Conservation (phyloP, 805 yeast genomes). For the Spencermartinsiella europaea region DNA sequence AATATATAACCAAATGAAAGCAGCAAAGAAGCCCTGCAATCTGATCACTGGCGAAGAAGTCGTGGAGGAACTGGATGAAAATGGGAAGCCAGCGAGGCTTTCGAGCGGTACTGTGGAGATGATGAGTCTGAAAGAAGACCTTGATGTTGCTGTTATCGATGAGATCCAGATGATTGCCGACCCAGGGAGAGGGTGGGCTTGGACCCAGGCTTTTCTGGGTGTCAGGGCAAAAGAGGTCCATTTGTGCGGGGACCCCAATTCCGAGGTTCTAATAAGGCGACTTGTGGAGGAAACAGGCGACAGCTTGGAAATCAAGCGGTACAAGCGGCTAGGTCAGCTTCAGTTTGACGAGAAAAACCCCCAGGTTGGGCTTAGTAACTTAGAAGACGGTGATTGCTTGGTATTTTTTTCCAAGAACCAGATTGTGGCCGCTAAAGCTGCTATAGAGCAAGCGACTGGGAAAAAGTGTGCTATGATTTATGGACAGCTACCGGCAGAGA, state of each 20-base stretch:
- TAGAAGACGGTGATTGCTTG: conserved; percentile 75
- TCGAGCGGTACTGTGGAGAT: conserved; percentile 92
- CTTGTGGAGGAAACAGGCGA: conserved; percentile 74
- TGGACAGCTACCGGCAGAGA: conserved; percentile 95
- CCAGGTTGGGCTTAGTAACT: conserved; percentile 27
- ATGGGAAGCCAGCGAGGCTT: conserved; percentile 66
- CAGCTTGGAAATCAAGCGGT: conserved; percentile 60
- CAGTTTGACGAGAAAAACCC: conserved; percentile 42
- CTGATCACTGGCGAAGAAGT: conserved; percentile 95
- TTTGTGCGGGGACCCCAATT: conserved; percentile 88
- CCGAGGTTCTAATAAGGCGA: conserved; percentile 59
- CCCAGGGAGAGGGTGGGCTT: conserved; percentile 76
- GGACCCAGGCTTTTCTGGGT: conserved; percentile 90
- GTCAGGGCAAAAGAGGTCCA: conserved; percentile 82
- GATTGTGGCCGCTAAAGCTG: conserved; percentile 63
- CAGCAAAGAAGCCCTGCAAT: conserved; percentile 66
- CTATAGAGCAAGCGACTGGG: conserved; percentile 57
- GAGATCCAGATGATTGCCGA: conserved; percentile 95
- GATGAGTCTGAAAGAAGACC: conserved; percentile 61
- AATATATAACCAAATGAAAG: conserved; percentile 73
- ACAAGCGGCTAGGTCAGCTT: conserved; percentile 71
- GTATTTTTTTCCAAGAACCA: conserved; percentile 77
- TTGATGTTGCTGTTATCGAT: conserved; percentile 88
- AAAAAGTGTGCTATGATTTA: conserved; percentile 81
- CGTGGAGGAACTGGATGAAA: conserved; percentile 57